A percentile compares a stretch with the other conserved stretches of the same genome.
Conservation (phyloP, 495 filamentous ascomycete species). For the Penicillium malachiteum region DNA sequence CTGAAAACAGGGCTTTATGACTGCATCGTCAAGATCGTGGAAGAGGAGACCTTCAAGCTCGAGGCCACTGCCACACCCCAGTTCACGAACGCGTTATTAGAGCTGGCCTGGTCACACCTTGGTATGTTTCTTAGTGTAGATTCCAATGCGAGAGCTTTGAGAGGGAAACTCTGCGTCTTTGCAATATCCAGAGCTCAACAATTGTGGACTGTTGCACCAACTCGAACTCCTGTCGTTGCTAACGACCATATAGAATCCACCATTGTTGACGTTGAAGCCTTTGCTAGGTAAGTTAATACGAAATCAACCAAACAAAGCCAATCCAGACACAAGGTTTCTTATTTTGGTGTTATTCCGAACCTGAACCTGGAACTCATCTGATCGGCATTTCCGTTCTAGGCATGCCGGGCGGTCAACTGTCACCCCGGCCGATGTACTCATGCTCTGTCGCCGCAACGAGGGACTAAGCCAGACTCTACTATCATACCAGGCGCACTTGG, state of each 20-base stretch:
- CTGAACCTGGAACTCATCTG: slow-evolving; percentile 1
- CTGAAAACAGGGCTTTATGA: slow-evolving; percentile 96
- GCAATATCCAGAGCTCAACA: no score
- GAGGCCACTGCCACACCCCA: slow-evolving; percentile 89
- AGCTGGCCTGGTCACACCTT: slow-evolving; percentile 89
- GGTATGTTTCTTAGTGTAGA: slow-evolving; percentile 47
- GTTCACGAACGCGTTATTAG: slow-evolving; percentile 89
- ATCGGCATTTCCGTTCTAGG: slow-evolving; percentile 29
- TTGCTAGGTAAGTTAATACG: slow-evolving; percentile 59
- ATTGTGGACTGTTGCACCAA: background rate
- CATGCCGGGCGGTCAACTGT: slow-evolving; percentile 85
- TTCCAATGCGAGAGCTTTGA: background rate
- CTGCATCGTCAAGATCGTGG: slow-evolving; percentile 82
- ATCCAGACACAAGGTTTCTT: background rate
- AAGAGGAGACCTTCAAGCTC: slow-evolving; percentile 73
- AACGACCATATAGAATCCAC: slow-evolving; percentile 58
- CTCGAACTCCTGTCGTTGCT: background rate
- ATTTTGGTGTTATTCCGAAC: background rate
- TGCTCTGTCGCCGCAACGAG: slow-evolving; percentile 82
- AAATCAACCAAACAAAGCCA: background rate
- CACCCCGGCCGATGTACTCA: slow-evolving; percentile 80
- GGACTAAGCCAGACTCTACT: slow-evolving; percentile 73
- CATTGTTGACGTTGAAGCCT: slow-evolving; percentile 73
- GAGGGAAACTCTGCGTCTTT: no score
- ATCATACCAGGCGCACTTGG: slow-evolving; percentile 58